These are phyloP conservation scores for Venturia oleaginea DNA, from an alignment of 2,329 filamentous ascomycete genomes.

Conservation along the genomic window DNA sequence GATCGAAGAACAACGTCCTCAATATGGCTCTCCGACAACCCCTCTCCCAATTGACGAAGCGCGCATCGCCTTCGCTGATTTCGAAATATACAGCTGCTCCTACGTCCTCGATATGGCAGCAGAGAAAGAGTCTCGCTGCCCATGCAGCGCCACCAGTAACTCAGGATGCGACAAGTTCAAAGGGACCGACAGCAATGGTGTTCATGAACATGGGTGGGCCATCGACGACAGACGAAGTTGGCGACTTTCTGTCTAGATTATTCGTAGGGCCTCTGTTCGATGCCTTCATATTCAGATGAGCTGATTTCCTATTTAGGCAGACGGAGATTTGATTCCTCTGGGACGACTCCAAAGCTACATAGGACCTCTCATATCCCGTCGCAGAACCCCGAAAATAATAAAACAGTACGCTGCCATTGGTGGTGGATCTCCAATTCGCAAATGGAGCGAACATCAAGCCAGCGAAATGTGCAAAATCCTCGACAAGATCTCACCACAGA, in stretches of 20 bases:
- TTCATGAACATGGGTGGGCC: conserved; percentile 99
- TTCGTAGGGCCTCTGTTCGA: conserved; percentile 55
- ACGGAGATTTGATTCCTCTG: conserved; percentile 91
- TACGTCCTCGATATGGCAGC: conserved; percentile 20
- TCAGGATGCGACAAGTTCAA: conserved; percentile 58
- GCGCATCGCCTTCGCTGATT: conserved; percentile 23
- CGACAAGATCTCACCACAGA: conserved; percentile 82
- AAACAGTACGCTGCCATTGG: conserved; percentile 94
- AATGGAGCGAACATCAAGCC: conserved; percentile 94
- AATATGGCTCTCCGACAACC: conserved; percentile 32
- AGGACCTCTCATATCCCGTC: conserved; percentile 73
- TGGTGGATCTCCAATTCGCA: conserved; percentile 93
- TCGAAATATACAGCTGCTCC: conserved; percentile 23
- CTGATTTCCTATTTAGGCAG: conserved; percentile 49
- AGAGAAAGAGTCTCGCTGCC: conserved; percentile 22
- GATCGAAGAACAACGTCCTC: conserved; percentile 21
- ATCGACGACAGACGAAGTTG: conserved; percentile 78
- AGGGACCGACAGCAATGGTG: conserved; percentile 93
- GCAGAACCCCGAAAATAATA: conserved; percentile 91
- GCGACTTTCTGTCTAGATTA: conserved; percentile 77
- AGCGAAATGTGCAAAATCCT: conserved; percentile 96
- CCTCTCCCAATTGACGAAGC: conserved; percentile 25
- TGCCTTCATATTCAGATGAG: background rate
- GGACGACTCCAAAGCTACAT: conserved; percentile 85
- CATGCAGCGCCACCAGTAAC: conserved; percentile 60